Evolutionary conservation across 177 flowering plant genomes (phyloP).

Genomic region (Vitis hybrid): DNA sequence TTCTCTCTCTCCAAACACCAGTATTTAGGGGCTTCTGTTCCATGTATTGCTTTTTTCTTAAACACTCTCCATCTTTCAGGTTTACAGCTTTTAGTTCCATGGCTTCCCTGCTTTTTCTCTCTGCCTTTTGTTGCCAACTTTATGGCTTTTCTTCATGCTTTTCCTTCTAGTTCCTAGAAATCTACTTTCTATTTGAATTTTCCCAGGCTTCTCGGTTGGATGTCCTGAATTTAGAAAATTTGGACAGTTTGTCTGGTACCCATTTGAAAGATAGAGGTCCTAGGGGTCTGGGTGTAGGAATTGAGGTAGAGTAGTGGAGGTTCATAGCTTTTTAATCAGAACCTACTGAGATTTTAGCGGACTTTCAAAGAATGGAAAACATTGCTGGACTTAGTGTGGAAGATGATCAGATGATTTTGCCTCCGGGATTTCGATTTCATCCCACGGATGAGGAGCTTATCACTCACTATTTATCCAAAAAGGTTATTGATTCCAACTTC

Average conservation of each 20-base stretch:
- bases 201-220: background rate
- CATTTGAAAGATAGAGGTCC: conserved; percentile 9
- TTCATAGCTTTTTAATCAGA: background rate
- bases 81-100: conserved; percentile 15
- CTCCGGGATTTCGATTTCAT: conserved; percentile 90
- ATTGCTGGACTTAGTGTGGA: conserved; percentile 21
- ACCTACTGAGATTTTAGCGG: background rate
- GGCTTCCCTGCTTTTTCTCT: conserved; percentile 12
- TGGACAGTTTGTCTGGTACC: conserved; percentile 8
- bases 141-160: conserved; percentile 7
- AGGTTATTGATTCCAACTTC: conserved; percentile 56
- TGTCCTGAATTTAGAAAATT: background rate
- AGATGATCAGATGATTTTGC: conserved; percentile 69
- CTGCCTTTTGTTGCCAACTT: conserved; percentile 3
- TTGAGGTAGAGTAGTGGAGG: background rate
- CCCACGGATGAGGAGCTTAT: conserved; percentile 97
- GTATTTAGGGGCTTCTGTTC: conserved; percentile 40
- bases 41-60: conserved; percentile 24
- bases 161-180: conserved; percentile 3
- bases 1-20: conserved; percentile 42
- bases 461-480: conserved; percentile 67
- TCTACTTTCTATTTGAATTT: conserved; percentile 10
- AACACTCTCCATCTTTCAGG: conserved; percentile 22
- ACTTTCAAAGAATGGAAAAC: conserved; percentile 39
- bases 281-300: background rate